phyloP scores from a whole-genome alignment of 805 yeast species.

The Saccharomycopsis sp. region DNA sequence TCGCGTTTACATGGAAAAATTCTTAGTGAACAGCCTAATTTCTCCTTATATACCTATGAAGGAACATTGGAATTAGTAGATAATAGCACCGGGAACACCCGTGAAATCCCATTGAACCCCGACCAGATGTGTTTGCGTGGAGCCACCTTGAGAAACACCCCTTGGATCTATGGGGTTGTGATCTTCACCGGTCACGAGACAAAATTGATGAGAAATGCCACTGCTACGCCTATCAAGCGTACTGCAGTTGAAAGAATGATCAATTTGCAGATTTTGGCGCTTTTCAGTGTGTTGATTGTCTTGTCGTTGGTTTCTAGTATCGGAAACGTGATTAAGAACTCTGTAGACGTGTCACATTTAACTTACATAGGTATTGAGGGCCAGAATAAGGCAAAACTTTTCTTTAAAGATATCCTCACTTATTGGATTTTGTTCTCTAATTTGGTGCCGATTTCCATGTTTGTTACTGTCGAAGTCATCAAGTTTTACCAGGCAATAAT shows the following conservation, averaged over 20 bases:
- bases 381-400: conserved; percentile 58
- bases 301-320: conserved; percentile 75
- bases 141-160: conserved; percentile 90
- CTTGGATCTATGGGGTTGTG: conserved; percentile 90
- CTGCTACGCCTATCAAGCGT: conserved; percentile 95
- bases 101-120: conserved; percentile 69
- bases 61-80: conserved; percentile 52
- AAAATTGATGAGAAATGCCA: conserved; percentile 95
- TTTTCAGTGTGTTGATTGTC: conserved; percentile 72
- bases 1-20: conserved; percentile 51
- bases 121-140: conserved; percentile 92
- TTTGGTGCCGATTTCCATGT: conserved; percentile 93
- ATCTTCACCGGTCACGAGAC: conserved; percentile 98
- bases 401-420: conserved; percentile 83
- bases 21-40: conserved; percentile 86
- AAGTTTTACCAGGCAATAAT: conserved; percentile 92
- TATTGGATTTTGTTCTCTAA: conserved; percentile 96
- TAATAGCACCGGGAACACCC: conserved; percentile 41
- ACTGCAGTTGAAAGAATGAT: conserved; percentile 96
- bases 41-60: conserved; percentile 89
- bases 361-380: conserved; percentile 65
- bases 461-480: conserved; percentile 93
- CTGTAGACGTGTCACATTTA: conserved; percentile 45
- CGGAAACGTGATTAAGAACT: conserved; percentile 76
- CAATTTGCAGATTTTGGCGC: conserved; percentile 82